Percentiles rank a stretch among this genome's conserved stretches.
These are phyloP conservation scores for Pulveroboletus ravenelii DNA, from an alignment of 768 basidiomycete genomes.

Conservation along the genomic window DNA sequence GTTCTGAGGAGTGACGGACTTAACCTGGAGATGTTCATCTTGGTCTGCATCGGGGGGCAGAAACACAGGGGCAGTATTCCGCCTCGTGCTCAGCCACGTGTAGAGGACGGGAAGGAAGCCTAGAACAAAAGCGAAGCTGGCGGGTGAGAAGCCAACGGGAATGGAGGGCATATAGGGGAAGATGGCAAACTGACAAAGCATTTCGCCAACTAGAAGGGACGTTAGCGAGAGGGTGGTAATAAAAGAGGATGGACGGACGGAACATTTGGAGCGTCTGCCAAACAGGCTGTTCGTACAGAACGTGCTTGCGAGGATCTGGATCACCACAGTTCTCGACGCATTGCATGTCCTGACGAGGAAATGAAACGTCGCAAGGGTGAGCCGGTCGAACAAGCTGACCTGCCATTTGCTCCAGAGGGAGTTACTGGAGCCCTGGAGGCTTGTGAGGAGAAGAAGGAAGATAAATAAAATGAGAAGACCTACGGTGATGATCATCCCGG, in stretches of 20 bases:
- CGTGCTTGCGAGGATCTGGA: constrained; percentile 51
- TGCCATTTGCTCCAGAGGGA: constrained; percentile 84
- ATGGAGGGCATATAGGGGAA: constrained; percentile 1
- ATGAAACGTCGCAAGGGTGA: not conserved
- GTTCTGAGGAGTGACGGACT: constrained; percentile 29
- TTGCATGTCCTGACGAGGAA: constrained; percentile 77
- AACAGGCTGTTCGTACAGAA: constrained; percentile 91
- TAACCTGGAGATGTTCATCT: constrained; percentile 37
- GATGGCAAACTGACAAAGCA: constrained; percentile 66
- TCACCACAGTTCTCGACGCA: constrained; percentile 90
- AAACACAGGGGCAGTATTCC: constrained; percentile 45
- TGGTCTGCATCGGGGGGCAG: constrained; percentile 50
- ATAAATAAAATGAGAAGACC: not conserved
- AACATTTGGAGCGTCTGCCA: constrained; percentile 93
- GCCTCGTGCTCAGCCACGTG: constrained; percentile 53
- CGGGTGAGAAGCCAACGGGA: constrained; percentile 14
- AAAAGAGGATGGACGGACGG: constrained; percentile 44
- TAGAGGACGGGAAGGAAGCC: constrained; percentile 84
- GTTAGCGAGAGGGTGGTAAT: constrained; percentile 26
- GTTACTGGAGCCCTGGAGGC: constrained; percentile 65
- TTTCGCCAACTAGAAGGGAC: constrained; percentile 75
- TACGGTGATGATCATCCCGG: constrained; percentile 90
- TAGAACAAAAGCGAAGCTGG: constrained; percentile 29
- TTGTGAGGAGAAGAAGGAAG: not conserved
- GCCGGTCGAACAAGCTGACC: constrained; percentile 34